phyloP scores from a whole-genome alignment of 495 filamentous ascomycete genomes.

The Pyrenopolyporus hunteri region DNA sequence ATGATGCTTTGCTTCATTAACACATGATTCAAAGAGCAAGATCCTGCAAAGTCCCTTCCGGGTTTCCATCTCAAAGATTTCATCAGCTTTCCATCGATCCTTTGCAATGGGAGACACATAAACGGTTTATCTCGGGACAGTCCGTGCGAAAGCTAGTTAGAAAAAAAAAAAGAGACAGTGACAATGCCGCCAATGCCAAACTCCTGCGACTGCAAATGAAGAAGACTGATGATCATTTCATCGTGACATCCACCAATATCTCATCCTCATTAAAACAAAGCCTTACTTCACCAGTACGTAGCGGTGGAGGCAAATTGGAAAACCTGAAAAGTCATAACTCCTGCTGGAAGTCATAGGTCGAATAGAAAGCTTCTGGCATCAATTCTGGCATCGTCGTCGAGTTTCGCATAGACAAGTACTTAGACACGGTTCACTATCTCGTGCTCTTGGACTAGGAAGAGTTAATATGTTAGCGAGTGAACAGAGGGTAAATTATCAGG shows the following conservation, averaged over 20 bases:
- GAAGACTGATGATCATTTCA: neutral
- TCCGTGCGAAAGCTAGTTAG: neutral
- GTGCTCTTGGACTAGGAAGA: constrained; percentile 26
- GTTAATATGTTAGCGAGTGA: neutral
- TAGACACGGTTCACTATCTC: constrained; percentile 34
- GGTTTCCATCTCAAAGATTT: constrained; percentile 5
- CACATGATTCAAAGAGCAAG: neutral
- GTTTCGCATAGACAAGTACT: neutral
- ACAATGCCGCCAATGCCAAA: constrained; percentile 1
- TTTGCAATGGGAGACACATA: neutral
- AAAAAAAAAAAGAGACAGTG: neutral
- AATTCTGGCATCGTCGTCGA: neutral
- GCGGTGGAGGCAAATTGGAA: neutral
- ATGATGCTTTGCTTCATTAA: constrained; percentile 7
- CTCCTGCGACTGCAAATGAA: neutral
- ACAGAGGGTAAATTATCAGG: neutral
- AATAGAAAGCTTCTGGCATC: neutral
- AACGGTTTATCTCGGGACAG: neutral
- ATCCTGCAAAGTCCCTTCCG: constrained; percentile 4
- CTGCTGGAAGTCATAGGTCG: neutral
- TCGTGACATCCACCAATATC: neutral
- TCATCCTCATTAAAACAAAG: neutral
- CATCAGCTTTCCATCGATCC: constrained; percentile 6
- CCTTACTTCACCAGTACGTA: neutral
- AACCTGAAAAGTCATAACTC: neutral